phyloP scores from a whole-genome alignment of 176 grass and related monocot genomes.

The Thalia dealbata region DNA sequence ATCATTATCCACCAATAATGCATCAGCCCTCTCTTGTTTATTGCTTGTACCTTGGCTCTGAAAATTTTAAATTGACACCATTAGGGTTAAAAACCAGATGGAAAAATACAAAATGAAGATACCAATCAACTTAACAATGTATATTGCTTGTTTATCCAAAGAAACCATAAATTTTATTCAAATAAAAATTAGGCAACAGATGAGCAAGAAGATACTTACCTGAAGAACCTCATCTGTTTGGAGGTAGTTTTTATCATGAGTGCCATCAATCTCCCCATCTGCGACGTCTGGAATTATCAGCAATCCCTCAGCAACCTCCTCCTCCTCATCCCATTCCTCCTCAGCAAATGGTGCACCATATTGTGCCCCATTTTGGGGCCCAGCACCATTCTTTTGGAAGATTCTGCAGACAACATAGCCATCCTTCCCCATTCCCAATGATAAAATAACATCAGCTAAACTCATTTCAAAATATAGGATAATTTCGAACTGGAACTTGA shows the following conservation, averaged over 20 bases:
- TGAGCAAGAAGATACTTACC: conserved; percentile 26
- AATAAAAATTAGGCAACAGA: too few relatives aligned
- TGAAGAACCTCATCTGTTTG: conserved; percentile 63
- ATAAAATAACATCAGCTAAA: neutral
- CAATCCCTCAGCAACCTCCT: conserved; percentile 39
- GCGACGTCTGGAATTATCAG: conserved; percentile 25
- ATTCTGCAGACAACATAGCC: conserved; percentile 88
- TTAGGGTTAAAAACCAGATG: neutral
- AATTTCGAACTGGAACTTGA: too few relatives aligned
- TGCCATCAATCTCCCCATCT: conserved; percentile 37
- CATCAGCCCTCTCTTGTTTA: conserved; percentile 29
- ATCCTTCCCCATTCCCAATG: conserved; percentile 37
- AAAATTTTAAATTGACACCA: conserved; percentile 5
- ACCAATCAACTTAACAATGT: neutral
- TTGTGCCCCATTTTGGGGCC: conserved; percentile 85
- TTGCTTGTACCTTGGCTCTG: conserved; percentile 20
- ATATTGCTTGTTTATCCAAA: neutral
- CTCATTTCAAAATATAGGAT: neutral
- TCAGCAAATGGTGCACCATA: conserved; percentile 93
- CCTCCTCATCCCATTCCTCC: conserved; percentile 79
- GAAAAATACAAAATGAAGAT: neutral
- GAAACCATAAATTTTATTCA: too few relatives aligned
- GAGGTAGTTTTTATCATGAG: conserved; percentile 49
- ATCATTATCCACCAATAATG: conserved; percentile 23
- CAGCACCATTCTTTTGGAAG: conserved; percentile 80